A percentile compares a stretch with the other conserved stretches of the same genome.
phyloP scores from a whole-genome alignment of 1,284 basidiomycete genomes.

The Schizophyllum amplum region DNA sequence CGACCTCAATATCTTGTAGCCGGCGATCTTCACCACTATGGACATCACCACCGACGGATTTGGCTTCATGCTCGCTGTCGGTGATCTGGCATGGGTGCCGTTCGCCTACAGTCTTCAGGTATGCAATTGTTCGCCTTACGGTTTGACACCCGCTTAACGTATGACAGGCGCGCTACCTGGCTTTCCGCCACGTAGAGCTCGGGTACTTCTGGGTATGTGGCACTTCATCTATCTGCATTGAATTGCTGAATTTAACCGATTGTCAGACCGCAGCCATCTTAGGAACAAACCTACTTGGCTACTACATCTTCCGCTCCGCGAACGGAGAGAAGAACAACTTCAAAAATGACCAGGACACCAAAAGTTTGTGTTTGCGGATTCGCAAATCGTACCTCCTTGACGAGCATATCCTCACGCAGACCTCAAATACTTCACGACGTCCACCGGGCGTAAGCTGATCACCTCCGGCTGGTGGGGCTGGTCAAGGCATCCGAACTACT shows the following conservation, averaged over 20 bases:
- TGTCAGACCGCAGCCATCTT: conserved; percentile 54
- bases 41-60: conserved; percentile 98
- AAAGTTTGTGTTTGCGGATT: conserved; percentile 43
- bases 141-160: background rate
- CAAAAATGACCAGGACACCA: conserved; percentile 88
- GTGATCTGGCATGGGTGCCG: conserved; percentile 92
- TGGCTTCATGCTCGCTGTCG: conserved; percentile 96
- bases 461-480: conserved; percentile 97
- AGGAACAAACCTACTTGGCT: conserved; percentile 68
- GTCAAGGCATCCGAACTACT: conserved; percentile 90
- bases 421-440: conserved; percentile 77
- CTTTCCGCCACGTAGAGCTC: conserved; percentile 79
- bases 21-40: conserved; percentile 91
- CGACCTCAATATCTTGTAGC: conserved; percentile 28
- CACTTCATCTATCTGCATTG: too few relatives aligned
- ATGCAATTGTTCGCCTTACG: background rate
- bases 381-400: conserved; percentile 1
- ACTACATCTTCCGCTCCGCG: conserved; percentile 85
- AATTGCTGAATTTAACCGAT: too few relatives aligned
- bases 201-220: conserved; percentile 30
- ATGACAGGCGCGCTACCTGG: conserved; percentile 85
- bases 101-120: conserved; percentile 77
- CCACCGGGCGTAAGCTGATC: conserved; percentile 83
- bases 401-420: conserved; percentile 33
- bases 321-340: conserved; percentile 98